phyloP scores from a whole-genome alignment of 1,139 yeast species.

The Wickerhamiella infanticola region DNA sequence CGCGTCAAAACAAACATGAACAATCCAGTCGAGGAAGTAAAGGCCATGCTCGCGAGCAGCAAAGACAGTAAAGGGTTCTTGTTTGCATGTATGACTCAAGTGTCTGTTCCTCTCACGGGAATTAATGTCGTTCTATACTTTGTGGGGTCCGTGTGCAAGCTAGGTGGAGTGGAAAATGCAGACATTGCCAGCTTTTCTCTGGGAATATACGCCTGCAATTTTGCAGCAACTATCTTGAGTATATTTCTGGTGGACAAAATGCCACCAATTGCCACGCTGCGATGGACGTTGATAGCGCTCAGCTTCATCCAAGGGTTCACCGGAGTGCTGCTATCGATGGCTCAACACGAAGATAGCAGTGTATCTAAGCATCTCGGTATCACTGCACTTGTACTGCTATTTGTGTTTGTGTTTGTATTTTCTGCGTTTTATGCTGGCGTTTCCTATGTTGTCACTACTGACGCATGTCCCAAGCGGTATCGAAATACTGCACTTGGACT shows the following conservation, averaged over 20 bases:
- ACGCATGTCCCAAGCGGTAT: conserved; percentile 29
- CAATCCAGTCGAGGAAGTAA: not conserved
- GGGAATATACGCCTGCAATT: conserved; percentile 17
- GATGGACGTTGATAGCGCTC: conserved; percentile 22
- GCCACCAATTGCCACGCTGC: conserved; percentile 24
- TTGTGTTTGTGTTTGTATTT: conserved; percentile 35
- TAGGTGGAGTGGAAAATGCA: conserved; percentile 12
- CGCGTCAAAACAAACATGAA: not conserved
- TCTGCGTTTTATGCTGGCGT: conserved; percentile 28
- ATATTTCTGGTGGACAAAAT: conserved; percentile 24
- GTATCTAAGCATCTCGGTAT: conserved; percentile 24
- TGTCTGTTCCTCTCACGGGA: conserved; percentile 52
- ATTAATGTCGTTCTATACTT: conserved; percentile 55
- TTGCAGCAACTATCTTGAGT: conserved; percentile 31
- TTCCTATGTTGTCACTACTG: conserved; percentile 37
- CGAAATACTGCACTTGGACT: conserved; percentile 31
- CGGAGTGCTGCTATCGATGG: conserved; percentile 24
- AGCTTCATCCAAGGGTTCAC: conserved; percentile 28
- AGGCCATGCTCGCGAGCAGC: not conserved
- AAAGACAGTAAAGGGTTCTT: conserved; percentile 12
- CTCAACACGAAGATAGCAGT: conserved; percentile 5
- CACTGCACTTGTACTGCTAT: conserved; percentile 32
- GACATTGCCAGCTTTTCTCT: conserved; percentile 14
- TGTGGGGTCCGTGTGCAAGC: conserved; percentile 28
- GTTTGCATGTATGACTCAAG: conserved; percentile 41